Evolutionary conservation across 306 rosid genomes (phyloP).

Genomic region (Lithocarpus polystachyus): DNA sequence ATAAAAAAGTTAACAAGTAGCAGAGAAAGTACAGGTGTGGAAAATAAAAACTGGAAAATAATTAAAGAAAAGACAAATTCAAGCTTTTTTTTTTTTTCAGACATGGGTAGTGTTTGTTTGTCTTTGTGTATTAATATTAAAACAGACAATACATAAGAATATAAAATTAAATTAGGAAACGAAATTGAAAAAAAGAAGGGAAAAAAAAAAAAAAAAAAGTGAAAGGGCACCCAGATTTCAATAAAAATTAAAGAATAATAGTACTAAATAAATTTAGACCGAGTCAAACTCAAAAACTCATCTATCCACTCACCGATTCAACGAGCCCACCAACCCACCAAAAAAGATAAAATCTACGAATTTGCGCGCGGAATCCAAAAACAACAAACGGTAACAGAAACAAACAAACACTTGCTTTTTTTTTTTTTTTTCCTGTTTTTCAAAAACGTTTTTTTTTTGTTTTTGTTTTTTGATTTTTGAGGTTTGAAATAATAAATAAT

Average conservation of each 20-base stretch:
- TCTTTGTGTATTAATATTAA: constrained; percentile 36
- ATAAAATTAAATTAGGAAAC: constrained; percentile 28
- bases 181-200: constrained; percentile 28
- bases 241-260: constrained; percentile 27
- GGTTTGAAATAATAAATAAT: too few species aligned
- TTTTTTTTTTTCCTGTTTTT: not conserved
- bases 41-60: constrained; percentile 16
- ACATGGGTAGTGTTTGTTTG: constrained; percentile 33
- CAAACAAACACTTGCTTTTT: too few species aligned
- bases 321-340: constrained; percentile 22
- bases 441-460: not conserved
- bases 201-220: constrained; percentile 22
- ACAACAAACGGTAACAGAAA: not conserved
- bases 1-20: constrained; percentile 16
- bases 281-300: constrained; percentile 48
- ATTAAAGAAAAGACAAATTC: constrained; percentile 63
- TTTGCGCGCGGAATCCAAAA: constrained; percentile 60
- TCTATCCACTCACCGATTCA: constrained; percentile 35
- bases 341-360: constrained; percentile 2
- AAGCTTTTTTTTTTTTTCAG: constrained; percentile 39
- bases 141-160: constrained; percentile 24
- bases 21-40: constrained; percentile 27
- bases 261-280: constrained; percentile 49
- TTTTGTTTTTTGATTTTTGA: too few species aligned
- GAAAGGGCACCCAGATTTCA: constrained; percentile 39